Conservation (phyloP, 192 early-diverging fungal genomes). For the Mortierella claussenii region DNA sequence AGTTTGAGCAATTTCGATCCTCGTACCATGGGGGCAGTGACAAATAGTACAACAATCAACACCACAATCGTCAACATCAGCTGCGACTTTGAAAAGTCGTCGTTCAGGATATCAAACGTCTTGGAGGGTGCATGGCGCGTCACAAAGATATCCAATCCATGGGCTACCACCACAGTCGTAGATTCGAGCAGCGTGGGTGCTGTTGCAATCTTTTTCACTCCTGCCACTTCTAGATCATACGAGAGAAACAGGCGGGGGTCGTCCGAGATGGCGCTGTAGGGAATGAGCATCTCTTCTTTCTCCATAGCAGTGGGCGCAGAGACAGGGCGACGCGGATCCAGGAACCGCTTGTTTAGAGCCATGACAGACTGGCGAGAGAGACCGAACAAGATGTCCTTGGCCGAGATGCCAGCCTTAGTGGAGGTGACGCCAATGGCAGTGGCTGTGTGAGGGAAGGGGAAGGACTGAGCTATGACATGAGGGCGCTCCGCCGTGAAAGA, state of each 20-base stretch:
- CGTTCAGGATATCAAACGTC: slow-evolving; percentile 92
- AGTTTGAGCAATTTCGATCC: too few species aligned
- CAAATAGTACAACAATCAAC: slow-evolving; percentile 76
- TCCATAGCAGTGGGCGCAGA: slow-evolving; percentile 76
- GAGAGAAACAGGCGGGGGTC: slow-evolving; percentile 83
- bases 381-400: slow-evolving; percentile 80
- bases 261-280: slow-evolving; percentile 80
- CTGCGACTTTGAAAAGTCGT: slow-evolving; percentile 90
- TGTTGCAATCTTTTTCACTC: slow-evolving; percentile 74
- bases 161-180: slow-evolving; percentile 89
- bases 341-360: slow-evolving; percentile 74
- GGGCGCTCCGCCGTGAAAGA: slow-evolving; percentile 78
- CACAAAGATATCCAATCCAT: slow-evolving; percentile 93
- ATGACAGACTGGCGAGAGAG: slow-evolving; percentile 42
- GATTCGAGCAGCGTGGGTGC: slow-evolving; percentile 90
- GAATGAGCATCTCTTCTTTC: slow-evolving; percentile 88
- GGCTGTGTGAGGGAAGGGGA: slow-evolving; percentile 78
- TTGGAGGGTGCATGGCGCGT: slow-evolving; percentile 85
- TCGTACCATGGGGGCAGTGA: slow-evolving; percentile 80
- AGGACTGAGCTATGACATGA: slow-evolving; percentile 78
- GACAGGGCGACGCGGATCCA: slow-evolving; percentile 87
- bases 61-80: slow-evolving; percentile 86
- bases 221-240: slow-evolving; percentile 74
- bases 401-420: slow-evolving; percentile 88
- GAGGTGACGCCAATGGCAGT: slow-evolving; percentile 85